Percentiles rank a stretch among this genome's conserved stretches.
Conservation (phyloP, 2,329 filamentous ascomycete species). For the Aphanoascus verrucosus region DNA sequence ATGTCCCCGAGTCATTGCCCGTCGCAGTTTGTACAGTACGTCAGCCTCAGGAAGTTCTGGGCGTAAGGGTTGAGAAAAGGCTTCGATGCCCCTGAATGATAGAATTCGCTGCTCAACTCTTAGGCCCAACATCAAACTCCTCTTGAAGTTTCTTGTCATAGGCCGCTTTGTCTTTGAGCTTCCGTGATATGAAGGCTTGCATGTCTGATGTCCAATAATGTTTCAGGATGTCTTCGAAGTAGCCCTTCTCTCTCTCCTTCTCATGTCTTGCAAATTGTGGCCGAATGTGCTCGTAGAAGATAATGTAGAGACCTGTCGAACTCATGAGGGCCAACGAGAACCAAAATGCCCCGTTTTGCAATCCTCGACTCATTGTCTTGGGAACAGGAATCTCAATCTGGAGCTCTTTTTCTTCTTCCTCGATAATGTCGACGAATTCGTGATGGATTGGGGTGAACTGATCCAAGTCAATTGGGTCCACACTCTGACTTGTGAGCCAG, state of each 20-base stretch:
- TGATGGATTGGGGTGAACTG: background rate
- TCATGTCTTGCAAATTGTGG: background rate
- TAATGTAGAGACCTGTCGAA: background rate
- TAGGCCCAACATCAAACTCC: slow-evolving; percentile 15
- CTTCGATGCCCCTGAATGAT: too few species aligned
- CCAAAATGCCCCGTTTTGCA: background rate
- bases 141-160: slow-evolving; percentile 10
- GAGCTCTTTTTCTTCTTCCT: too few species aligned
- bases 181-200: slow-evolving; percentile 5
- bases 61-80: too few species aligned
- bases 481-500: slow-evolving; percentile 22
- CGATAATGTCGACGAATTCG: too few species aligned
- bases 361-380: slow-evolving; percentile 7
- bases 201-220: slow-evolving; percentile 18
- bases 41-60: too few species aligned
- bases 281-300: slow-evolving; percentile 5
- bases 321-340: slow-evolving; percentile 1
- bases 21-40: too few species aligned
- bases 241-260: slow-evolving; percentile 1
- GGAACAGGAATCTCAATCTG: background rate
- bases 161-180: slow-evolving; percentile 10
- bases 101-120: too few species aligned
- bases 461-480: slow-evolving; percentile 15
- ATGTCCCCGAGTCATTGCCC: too few species aligned
- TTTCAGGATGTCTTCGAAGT: background rate